These are phyloP conservation scores for Lactarius indigo DNA, from an alignment of 768 basidiomycete genomes.

Conservation along the genomic window DNA sequence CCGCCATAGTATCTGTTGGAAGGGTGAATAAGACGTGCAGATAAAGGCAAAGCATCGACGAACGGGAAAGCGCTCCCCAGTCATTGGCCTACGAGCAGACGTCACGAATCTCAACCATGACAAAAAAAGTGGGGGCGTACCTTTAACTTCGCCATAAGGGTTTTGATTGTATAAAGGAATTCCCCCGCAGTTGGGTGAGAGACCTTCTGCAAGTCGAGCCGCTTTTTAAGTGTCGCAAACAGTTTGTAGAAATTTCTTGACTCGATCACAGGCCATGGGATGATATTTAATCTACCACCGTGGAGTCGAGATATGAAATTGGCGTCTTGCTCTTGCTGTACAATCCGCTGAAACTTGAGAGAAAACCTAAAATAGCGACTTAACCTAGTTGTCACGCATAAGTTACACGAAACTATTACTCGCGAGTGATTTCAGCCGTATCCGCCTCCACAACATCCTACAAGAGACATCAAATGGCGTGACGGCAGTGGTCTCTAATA, in stretches of 20 bases:
- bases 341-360: constrained; percentile 57
- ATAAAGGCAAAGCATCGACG: no score
- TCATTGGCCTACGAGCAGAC: constrained; percentile 47
- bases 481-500: neutral
- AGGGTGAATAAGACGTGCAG: no score
- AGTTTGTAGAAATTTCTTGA: constrained; percentile 51
- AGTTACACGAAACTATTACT: constrained; percentile 32
- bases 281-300: constrained; percentile 48
- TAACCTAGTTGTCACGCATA: neutral
- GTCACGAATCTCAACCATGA: neutral
- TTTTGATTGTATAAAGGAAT: constrained; percentile 36
- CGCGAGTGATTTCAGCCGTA: constrained; percentile 50
- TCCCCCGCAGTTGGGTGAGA: constrained; percentile 50
- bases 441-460: constrained; percentile 64
- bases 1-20: constrained; percentile 44
- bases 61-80: constrained; percentile 62
- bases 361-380: constrained; percentile 35
- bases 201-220: constrained; percentile 44
- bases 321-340: constrained; percentile 53
- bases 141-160: constrained; percentile 17
- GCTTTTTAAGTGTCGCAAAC: constrained; percentile 44
- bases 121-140: neutral
- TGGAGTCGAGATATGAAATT: constrained; percentile 63
- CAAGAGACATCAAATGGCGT: neutral
- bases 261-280: constrained; percentile 44